A percentile compares a stretch with the other conserved stretches of the same genome.
These are phyloP conservation scores for Aristolochia californica DNA, from an alignment of 164 flowering plant species.

Conservation along the genomic window DNA sequence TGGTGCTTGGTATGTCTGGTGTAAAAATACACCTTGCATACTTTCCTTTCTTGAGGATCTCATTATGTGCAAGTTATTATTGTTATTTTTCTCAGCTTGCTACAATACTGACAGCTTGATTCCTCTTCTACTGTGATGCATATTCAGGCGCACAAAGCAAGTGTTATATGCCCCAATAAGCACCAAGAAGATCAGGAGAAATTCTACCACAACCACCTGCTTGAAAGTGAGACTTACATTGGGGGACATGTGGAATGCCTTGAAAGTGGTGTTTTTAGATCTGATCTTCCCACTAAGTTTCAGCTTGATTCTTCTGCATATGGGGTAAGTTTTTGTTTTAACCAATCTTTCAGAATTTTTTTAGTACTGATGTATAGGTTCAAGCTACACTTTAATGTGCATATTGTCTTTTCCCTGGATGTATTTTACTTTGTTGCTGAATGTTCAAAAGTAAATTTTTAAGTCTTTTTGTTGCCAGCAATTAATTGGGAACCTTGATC, in stretches of 20 bases:
- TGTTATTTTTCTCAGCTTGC: too few relatives aligned
- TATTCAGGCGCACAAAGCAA: constrained; percentile 83
- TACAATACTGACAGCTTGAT: too few relatives aligned
- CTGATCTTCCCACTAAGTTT: constrained; percentile 87
- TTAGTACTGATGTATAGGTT: neutral
- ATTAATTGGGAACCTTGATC: constrained; percentile 76
- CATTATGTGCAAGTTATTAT: too few relatives aligned
- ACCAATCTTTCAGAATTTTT: neutral
- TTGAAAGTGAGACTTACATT: constrained; percentile 98
- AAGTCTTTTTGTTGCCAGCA: constrained; percentile 32
- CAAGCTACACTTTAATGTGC: neutral
- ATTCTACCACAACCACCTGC: constrained; percentile 65
- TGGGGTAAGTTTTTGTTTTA: constrained; percentile 34
- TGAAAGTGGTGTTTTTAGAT: constrained; percentile 99
- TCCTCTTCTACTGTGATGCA: neutral
- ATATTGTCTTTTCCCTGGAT: too few relatives aligned
- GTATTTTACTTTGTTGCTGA: neutral
- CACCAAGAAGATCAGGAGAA: constrained; percentile 90
- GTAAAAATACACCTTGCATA: too few relatives aligned
- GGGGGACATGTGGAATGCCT: constrained; percentile 99
- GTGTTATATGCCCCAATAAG: constrained; percentile 96
- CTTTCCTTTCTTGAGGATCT: too few relatives aligned
- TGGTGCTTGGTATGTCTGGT: too few relatives aligned
- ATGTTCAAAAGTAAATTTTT: neutral
- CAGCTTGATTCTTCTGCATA: constrained; percentile 90